Evolutionary conservation across 1,284 basidiomycete genomes (phyloP), one percentile per base, ranked within the genome.

Genomic region (Leccinum subrobustum): DNA sequence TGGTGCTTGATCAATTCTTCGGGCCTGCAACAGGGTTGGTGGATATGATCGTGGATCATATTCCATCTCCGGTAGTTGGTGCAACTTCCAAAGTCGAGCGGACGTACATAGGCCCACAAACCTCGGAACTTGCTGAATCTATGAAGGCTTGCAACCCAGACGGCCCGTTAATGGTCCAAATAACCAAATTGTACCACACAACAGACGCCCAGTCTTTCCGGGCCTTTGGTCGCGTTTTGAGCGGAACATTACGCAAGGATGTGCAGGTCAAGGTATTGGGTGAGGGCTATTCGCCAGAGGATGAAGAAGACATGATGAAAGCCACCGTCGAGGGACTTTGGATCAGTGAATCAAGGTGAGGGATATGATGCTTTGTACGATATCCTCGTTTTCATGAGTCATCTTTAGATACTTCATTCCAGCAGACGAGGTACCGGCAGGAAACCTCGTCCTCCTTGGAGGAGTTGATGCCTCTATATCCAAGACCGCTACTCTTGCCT

Each of bases 271-370:
- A 96, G 77, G 96, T 99, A n/a, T 83, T 99, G 9, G 97, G 97
- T 60, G 96, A 98, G 75, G 93, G 93, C 0, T 99, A 95, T 75
- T 96, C 95, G 9, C 91, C 92, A 12, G 96, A 98, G 70, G 97
- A 99, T 70, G 96, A 99, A 76, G 97, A 99, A 77, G 97, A 99
- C 73, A 96, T 98, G 94, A 85, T 90, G 71, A 86, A 88, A 64
- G 88, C 87, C n/a, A 84, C 81, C 3, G 86, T 98, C 6, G 95
- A 97, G 67, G 88, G 89, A 61, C 81, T 98, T 35, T 93, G 93
- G 89, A 87, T 98, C 63, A 86, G 85, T 73, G 92, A 98, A 79
- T 87, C 96, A 20, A 84, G 97, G 88, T 95, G 60, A 65, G 78
- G 66, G 16, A n/a, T 4, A 14, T 9, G 14, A 54, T 29, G 33